These are phyloP conservation scores for Rhynchospora tenuis DNA, from an alignment of 176 grass and related monocot genomes.

Conservation along the genomic window DNA sequence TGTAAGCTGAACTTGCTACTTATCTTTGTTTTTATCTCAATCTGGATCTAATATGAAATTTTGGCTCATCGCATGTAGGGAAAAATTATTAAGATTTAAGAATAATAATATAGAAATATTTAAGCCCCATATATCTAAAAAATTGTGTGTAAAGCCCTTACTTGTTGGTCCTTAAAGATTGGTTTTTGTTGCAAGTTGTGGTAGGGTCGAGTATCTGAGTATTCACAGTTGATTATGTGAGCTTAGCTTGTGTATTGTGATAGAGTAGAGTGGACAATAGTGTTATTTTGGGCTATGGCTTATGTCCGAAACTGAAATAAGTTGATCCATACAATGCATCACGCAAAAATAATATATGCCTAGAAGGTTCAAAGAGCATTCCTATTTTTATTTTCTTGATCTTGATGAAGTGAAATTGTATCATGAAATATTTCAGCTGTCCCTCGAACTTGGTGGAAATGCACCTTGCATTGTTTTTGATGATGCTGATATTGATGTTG, in stretches of 20 bases:
- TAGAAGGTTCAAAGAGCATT: background rate
- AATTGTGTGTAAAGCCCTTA: background rate
- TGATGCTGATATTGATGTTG: conserved; percentile 95
- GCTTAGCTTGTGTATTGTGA: background rate
- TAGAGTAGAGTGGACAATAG: conserved; percentile 1
- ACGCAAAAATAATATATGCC: background rate
- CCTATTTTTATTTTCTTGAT: background rate
- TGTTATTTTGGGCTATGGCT: background rate
- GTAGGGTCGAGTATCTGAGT: background rate
- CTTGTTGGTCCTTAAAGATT: background rate
- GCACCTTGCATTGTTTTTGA: conserved; percentile 97
- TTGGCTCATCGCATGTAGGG: background rate
- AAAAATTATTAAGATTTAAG: background rate
- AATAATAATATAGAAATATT: background rate
- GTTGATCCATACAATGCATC: background rate
- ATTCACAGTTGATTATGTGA: background rate
- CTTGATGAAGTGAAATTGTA: conserved; percentile 20
- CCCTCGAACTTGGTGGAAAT: conserved; percentile 98
- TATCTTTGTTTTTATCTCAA: background rate
- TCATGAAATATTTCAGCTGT: conserved; percentile 50
- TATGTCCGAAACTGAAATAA: conserved; percentile 1
- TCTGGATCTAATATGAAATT: background rate
- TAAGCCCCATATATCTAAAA: background rate
- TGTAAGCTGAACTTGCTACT: background rate
- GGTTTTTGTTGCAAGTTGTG: background rate